phyloP scores from a whole-genome alignment of 2,329 filamentous ascomycete genomes.

The Diaporthe aspalathi region DNA sequence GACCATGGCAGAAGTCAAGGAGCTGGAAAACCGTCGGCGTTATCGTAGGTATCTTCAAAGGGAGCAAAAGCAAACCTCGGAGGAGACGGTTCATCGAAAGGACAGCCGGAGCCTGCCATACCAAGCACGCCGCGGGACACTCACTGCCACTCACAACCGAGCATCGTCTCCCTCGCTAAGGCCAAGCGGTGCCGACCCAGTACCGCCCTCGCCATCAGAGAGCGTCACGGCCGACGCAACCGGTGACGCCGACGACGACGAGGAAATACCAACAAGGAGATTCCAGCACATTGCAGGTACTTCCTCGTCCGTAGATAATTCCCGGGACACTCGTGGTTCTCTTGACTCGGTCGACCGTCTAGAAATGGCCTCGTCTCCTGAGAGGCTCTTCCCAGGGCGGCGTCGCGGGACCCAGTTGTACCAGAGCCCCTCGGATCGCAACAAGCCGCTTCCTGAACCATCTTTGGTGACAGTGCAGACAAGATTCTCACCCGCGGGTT shows the following conservation, averaged over 20 bases:
- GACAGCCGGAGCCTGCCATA: constrained; percentile 19
- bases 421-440: constrained; percentile 12
- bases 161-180: constrained; percentile 17
- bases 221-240: neutral
- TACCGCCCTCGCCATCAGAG: constrained; percentile 15
- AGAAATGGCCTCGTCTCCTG: constrained; percentile 10
- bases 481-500: neutral
- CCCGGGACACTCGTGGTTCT: constrained; percentile 9
- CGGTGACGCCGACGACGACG: neutral
- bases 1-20: constrained; percentile 55
- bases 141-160: constrained; percentile 29
- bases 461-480: neutral
- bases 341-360: constrained; percentile 13
- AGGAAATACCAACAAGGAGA: neutral
- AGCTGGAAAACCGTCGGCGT: constrained; percentile 50
- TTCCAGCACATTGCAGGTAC: neutral
- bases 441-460: neutral
- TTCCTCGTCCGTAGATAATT: neutral
- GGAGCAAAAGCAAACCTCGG: constrained; percentile 41
- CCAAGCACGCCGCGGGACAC: constrained; percentile 7
- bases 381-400: constrained; percentile 18
- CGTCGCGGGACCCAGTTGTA: constrained; percentile 9
- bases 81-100: constrained; percentile 38
- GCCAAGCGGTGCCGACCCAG: constrained; percentile 1
- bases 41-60: constrained; percentile 49